Percentiles rank a stretch among this genome's conserved stretches.
These are phyloP conservation scores for Ambrosiella cleistominuta DNA, from an alignment of 2,329 filamentous ascomycete genomes.

Conservation along the genomic window DNA sequence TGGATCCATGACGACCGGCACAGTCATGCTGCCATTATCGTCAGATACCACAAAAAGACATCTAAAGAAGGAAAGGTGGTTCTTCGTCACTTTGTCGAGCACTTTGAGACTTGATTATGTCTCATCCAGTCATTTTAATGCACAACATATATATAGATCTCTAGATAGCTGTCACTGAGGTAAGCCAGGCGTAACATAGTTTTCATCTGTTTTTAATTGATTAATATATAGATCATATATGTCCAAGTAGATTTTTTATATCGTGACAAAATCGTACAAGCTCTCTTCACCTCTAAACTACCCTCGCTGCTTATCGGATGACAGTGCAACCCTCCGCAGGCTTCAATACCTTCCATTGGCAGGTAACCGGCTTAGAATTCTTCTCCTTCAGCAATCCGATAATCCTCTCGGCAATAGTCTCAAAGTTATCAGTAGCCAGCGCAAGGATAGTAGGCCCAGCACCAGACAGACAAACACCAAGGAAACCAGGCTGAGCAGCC, in stretches of 20 bases:
- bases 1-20: conserved; percentile 65
- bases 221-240: not conserved
- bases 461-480: conserved; percentile 88
- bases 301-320: conserved; percentile 19
- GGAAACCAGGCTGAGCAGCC: conserved; percentile 64
- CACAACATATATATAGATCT: not conserved
- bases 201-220: not conserved
- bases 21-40: conserved; percentile 79
- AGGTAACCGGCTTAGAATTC: conserved; percentile 40
- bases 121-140: not conserved
- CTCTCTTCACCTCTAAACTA: not conserved
- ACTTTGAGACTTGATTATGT: conserved; percentile 25
- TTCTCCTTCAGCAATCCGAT: conserved; percentile 52
- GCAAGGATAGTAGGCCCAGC: conserved; percentile 91
- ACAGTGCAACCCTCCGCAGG: conserved; percentile 56
- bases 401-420: conserved; percentile 65
- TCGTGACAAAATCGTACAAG: not conserved
- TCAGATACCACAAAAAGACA: conserved; percentile 46
- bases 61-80: conserved; percentile 67
- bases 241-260: not conserved
- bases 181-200: too few species aligned
- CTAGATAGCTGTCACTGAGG: not conserved
- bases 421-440: conserved; percentile 77
- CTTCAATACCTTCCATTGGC: conserved; percentile 74
- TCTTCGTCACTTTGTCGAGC: conserved; percentile 61